Evolutionary conservation across 176 grass and related monocot genomes (phyloP), one percentile per base, ranked within the genome.

Genomic region (Zea luxurians): DNA sequence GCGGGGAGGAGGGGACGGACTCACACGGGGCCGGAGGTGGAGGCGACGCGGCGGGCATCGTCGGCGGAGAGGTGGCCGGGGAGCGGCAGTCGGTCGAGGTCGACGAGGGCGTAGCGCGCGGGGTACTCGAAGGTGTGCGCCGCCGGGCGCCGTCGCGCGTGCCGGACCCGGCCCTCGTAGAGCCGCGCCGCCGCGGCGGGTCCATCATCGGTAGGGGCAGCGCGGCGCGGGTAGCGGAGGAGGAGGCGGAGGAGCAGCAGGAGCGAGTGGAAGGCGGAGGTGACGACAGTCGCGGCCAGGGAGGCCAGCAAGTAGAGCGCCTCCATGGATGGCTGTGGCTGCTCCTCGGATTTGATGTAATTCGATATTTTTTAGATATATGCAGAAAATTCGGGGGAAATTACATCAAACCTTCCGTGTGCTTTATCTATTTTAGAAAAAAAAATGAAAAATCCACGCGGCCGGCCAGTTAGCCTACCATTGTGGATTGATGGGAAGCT

Each of bases 21-120:
- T 87, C 90, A 99, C 96, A 99, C 92, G 58, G 88, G 62, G 27
- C 92, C 92, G 27, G 89, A 81, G 62, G 92, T 90, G 70, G 68
- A 85, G 43, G 92, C 88, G 82, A 90, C n/a, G 37, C 69, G 18
- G 70, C 96, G 96, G 53, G 96, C 92, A 1, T 82, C 88, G 37
- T 64, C 75, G 43, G 96, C 87, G 0, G 89, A 92, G 65, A 99
- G 87, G 77, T 89, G 75, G 52, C 70, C 83, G 13, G 73, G 11
- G 58, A 79, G 69, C 4, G 83, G 86, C 15, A 75, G 49, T 49
- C 64, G 75, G 52, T 95, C 96, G 55, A 99, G 87, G 78, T 99
- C 90, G 41, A 99, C 8, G 54, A 95, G 90, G 10, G 90, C 92
- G 61, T 95, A 95, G 21, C 88, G 85, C 61, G 92, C 88, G 70